Conservation (phyloP, 345 rosid genomes). For the Eucalyptus polybractea region DNA sequence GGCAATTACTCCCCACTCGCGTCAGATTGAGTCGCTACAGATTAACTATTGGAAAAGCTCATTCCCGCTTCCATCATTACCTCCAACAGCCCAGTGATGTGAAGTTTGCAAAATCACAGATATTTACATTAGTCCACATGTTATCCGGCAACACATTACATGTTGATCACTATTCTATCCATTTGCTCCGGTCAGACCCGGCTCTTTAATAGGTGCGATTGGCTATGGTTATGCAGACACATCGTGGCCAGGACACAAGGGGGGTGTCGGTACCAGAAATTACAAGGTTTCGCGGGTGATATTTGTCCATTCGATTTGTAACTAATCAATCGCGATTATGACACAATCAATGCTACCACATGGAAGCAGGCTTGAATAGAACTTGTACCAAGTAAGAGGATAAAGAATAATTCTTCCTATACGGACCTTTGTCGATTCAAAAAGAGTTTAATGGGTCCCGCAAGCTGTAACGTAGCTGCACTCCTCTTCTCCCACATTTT, state of each 20-base stretch:
- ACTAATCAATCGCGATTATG: neutral
- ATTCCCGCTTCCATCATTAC: neutral
- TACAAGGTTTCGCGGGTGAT: neutral
- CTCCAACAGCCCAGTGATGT: neutral
- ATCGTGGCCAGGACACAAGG: neutral
- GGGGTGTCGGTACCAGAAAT: neutral
- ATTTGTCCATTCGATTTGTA: neutral
- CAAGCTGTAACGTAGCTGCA: neutral
- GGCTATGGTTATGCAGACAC: neutral
- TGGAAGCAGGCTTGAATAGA: neutral
- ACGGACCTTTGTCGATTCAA: neutral
- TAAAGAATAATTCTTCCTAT: neutral
- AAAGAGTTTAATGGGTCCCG: neutral
- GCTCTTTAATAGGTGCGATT: neutral
- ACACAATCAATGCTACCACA: neutral
- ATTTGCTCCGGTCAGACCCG: neutral
- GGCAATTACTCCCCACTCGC: fast-evolving
- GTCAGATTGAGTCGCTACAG: fast-evolving
- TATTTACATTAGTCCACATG: neutral
- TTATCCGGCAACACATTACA: neutral
- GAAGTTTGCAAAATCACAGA: neutral
- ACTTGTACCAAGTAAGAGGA: neutral
- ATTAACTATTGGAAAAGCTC: neutral
- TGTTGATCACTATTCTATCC: neutral
- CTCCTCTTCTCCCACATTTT: neutral